A percentile compares a stretch with the other conserved stretches of the same genome.
Evolutionary conservation across 202 grass and related monocot species (phyloP).

Genomic region (Panicum hallii): DNA sequence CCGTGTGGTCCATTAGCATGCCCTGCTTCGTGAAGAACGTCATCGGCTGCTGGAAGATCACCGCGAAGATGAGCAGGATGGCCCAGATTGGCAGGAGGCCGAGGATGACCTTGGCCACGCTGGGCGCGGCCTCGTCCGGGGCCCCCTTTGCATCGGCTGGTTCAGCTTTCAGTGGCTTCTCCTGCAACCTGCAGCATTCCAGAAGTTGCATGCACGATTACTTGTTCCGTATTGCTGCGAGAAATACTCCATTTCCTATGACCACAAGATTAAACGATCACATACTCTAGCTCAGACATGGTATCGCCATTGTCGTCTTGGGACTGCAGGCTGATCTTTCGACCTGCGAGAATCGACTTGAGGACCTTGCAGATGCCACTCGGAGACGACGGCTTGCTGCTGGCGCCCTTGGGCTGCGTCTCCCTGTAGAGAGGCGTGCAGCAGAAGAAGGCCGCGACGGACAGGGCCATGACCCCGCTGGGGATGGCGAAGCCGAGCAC

Average conservation of each 20-base stretch:
- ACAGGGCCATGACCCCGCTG: slow-evolving; percentile 60
- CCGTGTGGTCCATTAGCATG: slow-evolving; percentile 72
- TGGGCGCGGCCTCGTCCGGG: slow-evolving; percentile 40
- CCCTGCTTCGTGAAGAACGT: slow-evolving; percentile 98
- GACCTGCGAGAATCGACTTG: slow-evolving; percentile 33
- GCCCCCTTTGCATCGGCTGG: not conserved
- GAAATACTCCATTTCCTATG: not conserved
- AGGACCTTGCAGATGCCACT: slow-evolving; percentile 48
- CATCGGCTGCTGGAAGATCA: slow-evolving; percentile 90
- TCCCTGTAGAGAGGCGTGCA: slow-evolving; percentile 63
- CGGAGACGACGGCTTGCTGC: not conserved
- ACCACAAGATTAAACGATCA: not conserved
- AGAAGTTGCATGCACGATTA: not conserved
- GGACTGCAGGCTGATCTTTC: slow-evolving; percentile 50
- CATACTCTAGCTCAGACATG: slow-evolving; percentile 70
- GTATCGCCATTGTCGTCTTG: slow-evolving; percentile 47
- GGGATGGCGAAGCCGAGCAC: slow-evolving; percentile 89
- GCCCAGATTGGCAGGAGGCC: slow-evolving; percentile 80
- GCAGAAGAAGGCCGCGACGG: slow-evolving; percentile 67
- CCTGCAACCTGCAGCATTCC: slow-evolving; percentile 62
- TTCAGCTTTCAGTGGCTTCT: slow-evolving; percentile 57
- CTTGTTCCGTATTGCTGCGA: no score
- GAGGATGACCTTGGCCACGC: slow-evolving; percentile 58
- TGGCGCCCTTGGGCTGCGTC: slow-evolving; percentile 35
- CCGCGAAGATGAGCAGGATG: slow-evolving; percentile 79